These are phyloP conservation scores for Suillus hirtellus DNA, from an alignment of 768 basidiomycete species.

Conservation along the genomic window DNA sequence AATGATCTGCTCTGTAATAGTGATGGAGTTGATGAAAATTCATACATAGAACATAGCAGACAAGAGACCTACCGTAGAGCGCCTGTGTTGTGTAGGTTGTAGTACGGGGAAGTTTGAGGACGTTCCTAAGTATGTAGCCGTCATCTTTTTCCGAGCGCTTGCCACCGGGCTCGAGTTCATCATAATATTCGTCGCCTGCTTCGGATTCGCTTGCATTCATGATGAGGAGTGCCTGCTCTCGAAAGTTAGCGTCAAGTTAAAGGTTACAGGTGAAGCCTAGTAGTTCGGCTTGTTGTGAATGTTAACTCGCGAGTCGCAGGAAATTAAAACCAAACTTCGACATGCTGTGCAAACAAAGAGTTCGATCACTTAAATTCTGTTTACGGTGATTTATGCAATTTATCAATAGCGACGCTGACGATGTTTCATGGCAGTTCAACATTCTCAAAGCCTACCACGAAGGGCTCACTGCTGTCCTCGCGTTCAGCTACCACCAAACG, in stretches of 20 bases:
- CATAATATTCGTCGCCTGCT: conserved; percentile 18
- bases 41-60: neutral
- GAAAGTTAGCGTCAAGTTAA: neutral
- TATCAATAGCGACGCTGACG: neutral
- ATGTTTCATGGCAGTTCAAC: conserved; percentile 8
- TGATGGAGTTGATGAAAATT: conserved; percentile 4
- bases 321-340: conserved; percentile 4
- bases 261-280: neutral
- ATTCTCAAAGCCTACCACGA: neutral
- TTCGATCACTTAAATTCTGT: neutral
- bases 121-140: conserved; percentile 39
- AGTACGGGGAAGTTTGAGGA: conserved; percentile 54
- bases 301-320: neutral
- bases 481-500: conserved; percentile 50
- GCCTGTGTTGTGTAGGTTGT: conserved; percentile 67
- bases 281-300: neutral
- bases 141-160: conserved; percentile 6
- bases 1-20: conserved; percentile 57
- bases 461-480: conserved; percentile 9
- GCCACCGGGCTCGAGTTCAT: conserved; percentile 14
- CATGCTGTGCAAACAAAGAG: conserved; percentile 1
- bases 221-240: neutral
- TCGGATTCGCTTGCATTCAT: conserved; percentile 28
- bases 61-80: conserved; percentile 46
- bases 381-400: neutral